Percentiles rank a stretch among this genome's conserved stretches.
These are phyloP conservation scores for Xerocomus potaroensis DNA, from an alignment of 768 basidiomycete species.

Conservation along the genomic window DNA sequence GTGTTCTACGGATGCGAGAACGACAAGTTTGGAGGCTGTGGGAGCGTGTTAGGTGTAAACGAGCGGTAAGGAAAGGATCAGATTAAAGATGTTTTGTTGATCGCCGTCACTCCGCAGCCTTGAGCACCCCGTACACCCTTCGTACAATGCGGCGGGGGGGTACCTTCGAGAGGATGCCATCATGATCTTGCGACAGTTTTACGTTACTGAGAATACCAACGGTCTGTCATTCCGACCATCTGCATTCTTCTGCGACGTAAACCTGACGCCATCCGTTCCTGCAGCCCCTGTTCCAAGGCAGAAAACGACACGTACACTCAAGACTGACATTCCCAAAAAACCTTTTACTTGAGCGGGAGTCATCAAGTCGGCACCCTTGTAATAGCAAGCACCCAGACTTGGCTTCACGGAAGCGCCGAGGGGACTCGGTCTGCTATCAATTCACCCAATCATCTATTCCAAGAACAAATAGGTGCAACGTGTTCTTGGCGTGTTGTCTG, in stretches of 20 bases:
- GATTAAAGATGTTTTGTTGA: background rate
- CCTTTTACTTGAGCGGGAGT: conserved; percentile 2
- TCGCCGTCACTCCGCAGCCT: conserved; percentile 41
- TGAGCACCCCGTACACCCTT: conserved; percentile 65
- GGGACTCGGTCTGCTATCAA: background rate
- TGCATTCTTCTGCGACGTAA: conserved; percentile 5
- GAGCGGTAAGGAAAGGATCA: conserved; percentile 44
- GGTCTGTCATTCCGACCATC: conserved; percentile 45
- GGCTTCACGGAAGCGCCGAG: background rate
- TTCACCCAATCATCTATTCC: background rate
- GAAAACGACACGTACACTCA: conserved; percentile 80
- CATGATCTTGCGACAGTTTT: conserved; percentile 81
- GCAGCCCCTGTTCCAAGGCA: conserved; percentile 87
- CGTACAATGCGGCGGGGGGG: conserved; percentile 72
- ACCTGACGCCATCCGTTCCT: conserved; percentile 8
- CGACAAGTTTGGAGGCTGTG: conserved; percentile 95
- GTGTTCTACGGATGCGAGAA: conserved; percentile 95
- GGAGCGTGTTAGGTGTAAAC: conserved; percentile 89
- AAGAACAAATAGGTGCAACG: conserved; percentile 1
- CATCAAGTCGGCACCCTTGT: background rate
- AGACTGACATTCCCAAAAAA: conserved; percentile 59
- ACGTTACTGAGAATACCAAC: conserved; percentile 89
- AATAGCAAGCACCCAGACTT: background rate
- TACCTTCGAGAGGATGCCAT: conserved; percentile 82
- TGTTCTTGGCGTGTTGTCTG: background rate